phyloP scores from a whole-genome alignment of 345 rosid species.

The Melaleuca quinquenervia region DNA sequence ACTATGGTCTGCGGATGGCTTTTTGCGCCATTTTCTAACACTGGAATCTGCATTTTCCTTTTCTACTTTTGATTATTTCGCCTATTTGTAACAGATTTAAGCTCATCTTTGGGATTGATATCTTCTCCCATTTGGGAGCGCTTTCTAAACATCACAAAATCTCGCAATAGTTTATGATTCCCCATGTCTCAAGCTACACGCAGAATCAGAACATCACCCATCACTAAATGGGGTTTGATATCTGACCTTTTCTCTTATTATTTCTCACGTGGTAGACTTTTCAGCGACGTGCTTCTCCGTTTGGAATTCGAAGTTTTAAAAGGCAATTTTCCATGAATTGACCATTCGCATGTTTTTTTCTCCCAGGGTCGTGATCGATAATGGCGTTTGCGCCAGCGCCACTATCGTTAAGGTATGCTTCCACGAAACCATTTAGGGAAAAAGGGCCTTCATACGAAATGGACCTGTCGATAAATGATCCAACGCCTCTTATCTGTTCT shows the following conservation, averaged over 20 bases:
- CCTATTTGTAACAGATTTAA: background rate
- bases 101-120: background rate
- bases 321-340: background rate
- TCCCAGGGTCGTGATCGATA: conserved; percentile 88
- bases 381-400: conserved; percentile 72
- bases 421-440: conserved; percentile 21
- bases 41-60: background rate
- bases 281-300: background rate
- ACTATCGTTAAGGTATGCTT: conserved; percentile 84
- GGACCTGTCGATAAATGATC: background rate
- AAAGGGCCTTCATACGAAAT: background rate
- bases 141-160: background rate
- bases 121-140: background rate
- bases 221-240: background rate
- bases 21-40: background rate
- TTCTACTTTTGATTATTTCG: background rate
- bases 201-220: background rate
- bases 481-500: background rate
- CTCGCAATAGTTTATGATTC: background rate
- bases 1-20: background rate
- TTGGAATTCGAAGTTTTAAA: background rate
- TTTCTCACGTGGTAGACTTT: background rate
- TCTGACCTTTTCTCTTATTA: background rate
- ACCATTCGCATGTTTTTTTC: background rate
- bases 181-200: background rate